phyloP scores from a whole-genome alignment of 192 early-diverging fungal species.

The Coemansia sp. region DNA sequence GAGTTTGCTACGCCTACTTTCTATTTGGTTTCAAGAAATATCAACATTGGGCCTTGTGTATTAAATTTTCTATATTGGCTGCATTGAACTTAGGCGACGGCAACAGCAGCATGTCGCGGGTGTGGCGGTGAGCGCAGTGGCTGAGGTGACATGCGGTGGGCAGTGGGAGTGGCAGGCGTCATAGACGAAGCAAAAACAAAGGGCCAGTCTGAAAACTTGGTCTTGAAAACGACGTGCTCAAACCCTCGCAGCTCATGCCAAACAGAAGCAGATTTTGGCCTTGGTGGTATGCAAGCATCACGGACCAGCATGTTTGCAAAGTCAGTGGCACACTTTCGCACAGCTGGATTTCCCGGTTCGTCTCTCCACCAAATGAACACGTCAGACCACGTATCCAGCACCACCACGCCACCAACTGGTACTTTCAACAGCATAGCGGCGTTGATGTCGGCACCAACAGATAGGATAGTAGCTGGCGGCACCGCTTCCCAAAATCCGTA shows the following conservation, averaged over 20 bases:
- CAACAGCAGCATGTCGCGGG: conserved; percentile 15
- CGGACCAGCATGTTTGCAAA: conserved; percentile 45
- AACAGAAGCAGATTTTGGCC: conserved; percentile 41
- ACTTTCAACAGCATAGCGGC: conserved; percentile 44
- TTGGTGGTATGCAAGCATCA: conserved; percentile 40
- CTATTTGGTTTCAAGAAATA: not conserved
- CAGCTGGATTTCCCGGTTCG: conserved; percentile 39
- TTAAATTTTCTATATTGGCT: too few species aligned
- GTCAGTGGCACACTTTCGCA: conserved; percentile 41
- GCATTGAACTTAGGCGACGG: conserved; percentile 11
- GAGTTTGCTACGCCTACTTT: not conserved
- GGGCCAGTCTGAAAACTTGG: conserved; percentile 53
- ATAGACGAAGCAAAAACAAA: conserved; percentile 43
- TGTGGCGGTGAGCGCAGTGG: conserved; percentile 27
- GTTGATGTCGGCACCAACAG: conserved; percentile 38
- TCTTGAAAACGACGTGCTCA: conserved; percentile 51
- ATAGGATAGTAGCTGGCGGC: conserved; percentile 44
- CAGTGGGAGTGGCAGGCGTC: conserved; percentile 8
- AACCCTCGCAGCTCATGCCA: conserved; percentile 49
- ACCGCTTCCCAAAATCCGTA: conserved; percentile 52
- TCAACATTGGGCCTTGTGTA: not conserved
- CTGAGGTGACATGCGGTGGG: conserved; percentile 7
- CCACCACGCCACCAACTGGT: conserved; percentile 41
- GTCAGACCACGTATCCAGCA: conserved; percentile 49
- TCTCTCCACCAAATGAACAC: conserved; percentile 54